Conservation (phyloP, 192 early-diverging fungal species). For the Coemansia sp. region DNA sequence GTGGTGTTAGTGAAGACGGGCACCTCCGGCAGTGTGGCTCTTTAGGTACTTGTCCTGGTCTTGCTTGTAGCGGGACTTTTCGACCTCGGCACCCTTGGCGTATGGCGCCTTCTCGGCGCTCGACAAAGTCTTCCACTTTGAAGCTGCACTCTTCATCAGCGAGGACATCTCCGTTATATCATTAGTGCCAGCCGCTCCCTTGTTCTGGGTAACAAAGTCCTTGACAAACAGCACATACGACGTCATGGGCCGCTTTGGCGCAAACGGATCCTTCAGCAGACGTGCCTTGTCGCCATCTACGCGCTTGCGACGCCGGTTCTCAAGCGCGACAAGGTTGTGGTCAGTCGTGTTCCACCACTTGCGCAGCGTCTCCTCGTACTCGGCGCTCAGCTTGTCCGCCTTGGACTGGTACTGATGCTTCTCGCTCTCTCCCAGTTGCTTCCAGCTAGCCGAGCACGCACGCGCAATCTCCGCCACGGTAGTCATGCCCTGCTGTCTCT, state of each 20-base stretch:
- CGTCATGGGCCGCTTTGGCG: conserved; percentile 33
- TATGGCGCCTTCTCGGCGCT: conserved; percentile 35
- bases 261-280: conserved; percentile 41
- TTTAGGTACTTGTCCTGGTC: conserved; percentile 28
- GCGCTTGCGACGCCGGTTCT: conserved; percentile 44
- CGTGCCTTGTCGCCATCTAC: conserved; percentile 2
- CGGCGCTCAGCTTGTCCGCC: background rate
- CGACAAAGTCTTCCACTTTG: conserved; percentile 38
- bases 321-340: conserved; percentile 27
- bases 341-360: conserved; percentile 44
- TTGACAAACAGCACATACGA: conserved; percentile 13
- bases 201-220: conserved; percentile 4
- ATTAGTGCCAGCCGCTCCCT: background rate
- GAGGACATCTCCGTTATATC: background rate
- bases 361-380: conserved; percentile 21
- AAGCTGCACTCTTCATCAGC: conserved; percentile 2
- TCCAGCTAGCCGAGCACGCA: conserved; percentile 19
- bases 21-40: conserved; percentile 3
- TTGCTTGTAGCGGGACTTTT: conserved; percentile 17
- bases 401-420: conserved; percentile 15
- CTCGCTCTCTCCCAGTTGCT: conserved; percentile 10
- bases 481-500: no score
- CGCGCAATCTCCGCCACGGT: conserved; percentile 15
- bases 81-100: conserved; percentile 7
- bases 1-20: background rate